These are phyloP conservation scores for Talaromyces borbonicus DNA, from an alignment of 495 filamentous ascomycete species.

Conservation along the genomic window DNA sequence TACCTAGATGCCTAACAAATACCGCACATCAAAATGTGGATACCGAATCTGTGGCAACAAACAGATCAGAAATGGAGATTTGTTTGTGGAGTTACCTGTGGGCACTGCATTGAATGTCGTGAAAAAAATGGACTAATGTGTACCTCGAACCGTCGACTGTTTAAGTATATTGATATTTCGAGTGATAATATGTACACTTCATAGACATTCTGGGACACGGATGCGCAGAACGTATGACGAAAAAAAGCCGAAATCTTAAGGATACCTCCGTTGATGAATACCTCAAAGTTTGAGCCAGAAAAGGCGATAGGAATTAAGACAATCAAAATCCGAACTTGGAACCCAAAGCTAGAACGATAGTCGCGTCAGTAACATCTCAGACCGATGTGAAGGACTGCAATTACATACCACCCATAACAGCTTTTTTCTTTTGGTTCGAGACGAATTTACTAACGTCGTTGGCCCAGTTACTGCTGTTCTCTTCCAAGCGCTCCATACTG, in stretches of 20 bases:
- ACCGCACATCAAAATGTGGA: not conserved
- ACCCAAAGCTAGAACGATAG: conserved; percentile 22
- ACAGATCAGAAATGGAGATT: too few species aligned
- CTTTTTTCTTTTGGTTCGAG: conserved; percentile 70
- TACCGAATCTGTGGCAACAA: not conserved
- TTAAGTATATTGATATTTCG: too few species aligned
- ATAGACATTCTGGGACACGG: too few species aligned
- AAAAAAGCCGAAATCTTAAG: too few species aligned
- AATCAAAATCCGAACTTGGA: conserved; percentile 29
- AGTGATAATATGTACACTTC: too few species aligned
- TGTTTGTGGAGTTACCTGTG: too few species aligned
- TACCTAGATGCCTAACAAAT: too few species aligned
- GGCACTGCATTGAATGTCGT: too few species aligned
- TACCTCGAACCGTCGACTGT: too few species aligned
- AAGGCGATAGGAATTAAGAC: not conserved
- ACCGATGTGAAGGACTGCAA: not conserved
- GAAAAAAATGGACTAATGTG: too few species aligned
- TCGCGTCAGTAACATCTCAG: not conserved
- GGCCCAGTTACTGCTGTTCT: conserved; percentile 70
- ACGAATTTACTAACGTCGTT: conserved; percentile 83
- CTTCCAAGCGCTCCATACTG: conserved; percentile 67
- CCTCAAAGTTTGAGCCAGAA: not conserved
- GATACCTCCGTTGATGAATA: too few species aligned
- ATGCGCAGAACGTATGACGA: too few species aligned
- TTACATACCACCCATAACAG: conserved; percentile 55